Base-by-base conservation (phyloP, 108 stramenopile genomes). In the Epithemia pelagica region DNA sequence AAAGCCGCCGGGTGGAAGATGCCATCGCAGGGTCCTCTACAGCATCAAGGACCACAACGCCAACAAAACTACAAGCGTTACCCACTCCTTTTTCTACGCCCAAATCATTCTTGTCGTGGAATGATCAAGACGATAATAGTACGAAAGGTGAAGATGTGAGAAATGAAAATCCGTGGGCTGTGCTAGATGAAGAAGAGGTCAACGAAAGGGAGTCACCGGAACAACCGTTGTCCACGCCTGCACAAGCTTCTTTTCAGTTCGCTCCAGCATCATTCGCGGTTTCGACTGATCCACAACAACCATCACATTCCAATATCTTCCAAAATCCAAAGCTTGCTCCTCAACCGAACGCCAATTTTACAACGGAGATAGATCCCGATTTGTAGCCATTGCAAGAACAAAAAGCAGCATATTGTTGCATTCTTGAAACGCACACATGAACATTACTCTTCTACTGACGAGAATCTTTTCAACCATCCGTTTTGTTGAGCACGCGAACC, bases 101-200 rank as follows among this genome's bases (percentile, higher is more conserved):
- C 37, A 46, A 46, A 46, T 46, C 37, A 5, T 46, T 15, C 59
- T 27, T 10, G 27, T 2, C 59, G 1, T 27, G 28, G 59, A 60
- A 28, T 28, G 1, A 30, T 21, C 25, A 56, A 23, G 55, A 23
- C 55, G 26, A 23, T 26, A 15, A 26, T 26, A 15, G 24, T 23
- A 26, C 26, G 25, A 56, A 23, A 23, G 25, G 55, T 26, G 26
- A 26, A 56, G 26, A 26, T 56, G 7, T n/a, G n/a, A n/a, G n/a
- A n/a, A n/a, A n/a, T n/a, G n/a, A n/a, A n/a, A n/a, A n/a, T n/a
- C 62, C 62, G 1, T 63, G 62, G 62, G 32, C 33, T 22, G 62
- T 63, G 2, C 20, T 63, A 18, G 60, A 30, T 7, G 30, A 28
- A n/a, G 60, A 61, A 27, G 5, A 24, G 1, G n/a, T n/a, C n/a